Evolutionary conservation across 169 alveolate genomes (phyloP), one percentile per base, ranked within the genome.

Genomic region (Besnoitia besnoiti): DNA sequence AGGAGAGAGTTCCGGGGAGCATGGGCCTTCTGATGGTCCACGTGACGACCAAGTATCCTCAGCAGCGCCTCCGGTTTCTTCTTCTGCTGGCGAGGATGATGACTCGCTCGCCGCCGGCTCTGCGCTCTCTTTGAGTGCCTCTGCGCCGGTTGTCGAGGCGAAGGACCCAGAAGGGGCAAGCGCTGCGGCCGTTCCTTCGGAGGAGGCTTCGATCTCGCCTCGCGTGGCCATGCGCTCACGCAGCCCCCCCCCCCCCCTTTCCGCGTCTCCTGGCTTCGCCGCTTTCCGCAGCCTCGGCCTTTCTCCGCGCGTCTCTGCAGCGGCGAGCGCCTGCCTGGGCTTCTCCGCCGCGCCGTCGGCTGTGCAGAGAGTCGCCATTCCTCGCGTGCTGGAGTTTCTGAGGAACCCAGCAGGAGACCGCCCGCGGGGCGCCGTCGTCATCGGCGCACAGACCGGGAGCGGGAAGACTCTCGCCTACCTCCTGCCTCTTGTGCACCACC

Each of bases 401-500:
- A 37, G 30, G 33, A 8, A 47, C 8, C 85, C 46, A 37, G 46
- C n/a, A n/a, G n/a, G n/a, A 73, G 82, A 73, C 2, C 10, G 44
- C 39, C 47, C 39, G 40, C 16, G 39, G n/a, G 46, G 94, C 44
- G 67, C 77, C 76, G 88, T 85, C 82, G 79, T 90, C 24, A 14
- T 92, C 51, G 90, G 80, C 39, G 80, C 94, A 16, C 98, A 97
- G 94, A 97, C 98, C 37, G 98, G 98, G 0, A 94, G 96, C 76
- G 98, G 98, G 16, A 96, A 96, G 93, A 96, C 98, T 35, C 94
- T 97, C 46, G 97, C 97, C 30, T 96, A 96, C 93, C 90, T 96
- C 59, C 96, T 97, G 84, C 99, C 99, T 40, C 92, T 97, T 14
- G 89, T 97, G 67, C 92, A 92, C 51, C 79, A 42, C 35, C 75